Evolutionary conservation across 768 basidiomycete species (phyloP).

Genomic region (Kwoniella sp.): DNA sequence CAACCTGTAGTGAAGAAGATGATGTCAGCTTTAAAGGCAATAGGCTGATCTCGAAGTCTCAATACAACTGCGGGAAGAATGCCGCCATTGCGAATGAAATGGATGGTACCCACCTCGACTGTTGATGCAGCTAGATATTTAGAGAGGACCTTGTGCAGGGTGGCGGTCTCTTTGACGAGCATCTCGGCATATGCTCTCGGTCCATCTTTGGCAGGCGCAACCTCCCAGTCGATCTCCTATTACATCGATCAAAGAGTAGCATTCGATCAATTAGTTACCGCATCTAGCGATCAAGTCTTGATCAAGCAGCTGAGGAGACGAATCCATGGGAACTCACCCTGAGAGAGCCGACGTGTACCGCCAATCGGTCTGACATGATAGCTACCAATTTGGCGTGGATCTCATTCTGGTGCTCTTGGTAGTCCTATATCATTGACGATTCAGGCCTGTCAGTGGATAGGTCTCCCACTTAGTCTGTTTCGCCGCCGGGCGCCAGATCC

Average conservation of each 20-base stretch:
- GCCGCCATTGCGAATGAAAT: background rate
- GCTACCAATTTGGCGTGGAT: slow-evolving; percentile 96
- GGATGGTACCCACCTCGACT: slow-evolving; percentile 70
- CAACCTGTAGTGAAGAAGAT: slow-evolving; percentile 63
- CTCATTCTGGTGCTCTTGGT: slow-evolving; percentile 98
- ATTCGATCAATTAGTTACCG: slow-evolving; percentile 4
- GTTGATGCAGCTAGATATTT: slow-evolving; percentile 78
- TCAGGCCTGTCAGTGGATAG: slow-evolving; percentile 9
- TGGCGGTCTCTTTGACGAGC: slow-evolving; percentile 90
- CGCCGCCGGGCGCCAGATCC: background rate
- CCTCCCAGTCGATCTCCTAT: slow-evolving; percentile 77
- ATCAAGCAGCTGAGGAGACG: background rate
- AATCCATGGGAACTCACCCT: slow-evolving; percentile 63
- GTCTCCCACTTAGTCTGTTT: background rate
- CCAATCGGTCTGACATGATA: slow-evolving; percentile 95
- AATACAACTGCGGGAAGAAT: no score
- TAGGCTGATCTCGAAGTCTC: background rate
- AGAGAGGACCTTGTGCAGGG: slow-evolving; percentile 91
- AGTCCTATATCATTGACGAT: slow-evolving; percentile 65
- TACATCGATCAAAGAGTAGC: background rate
- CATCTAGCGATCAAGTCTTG: background rate
- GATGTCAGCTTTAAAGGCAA: background rate
- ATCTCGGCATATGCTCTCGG: slow-evolving; percentile 76
- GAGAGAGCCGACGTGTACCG: slow-evolving; percentile 78
- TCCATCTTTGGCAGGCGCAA: slow-evolving; percentile 47